Conservation (phyloP, 176 grass and related monocot species). For the Saccharum spontaneum region DNA sequence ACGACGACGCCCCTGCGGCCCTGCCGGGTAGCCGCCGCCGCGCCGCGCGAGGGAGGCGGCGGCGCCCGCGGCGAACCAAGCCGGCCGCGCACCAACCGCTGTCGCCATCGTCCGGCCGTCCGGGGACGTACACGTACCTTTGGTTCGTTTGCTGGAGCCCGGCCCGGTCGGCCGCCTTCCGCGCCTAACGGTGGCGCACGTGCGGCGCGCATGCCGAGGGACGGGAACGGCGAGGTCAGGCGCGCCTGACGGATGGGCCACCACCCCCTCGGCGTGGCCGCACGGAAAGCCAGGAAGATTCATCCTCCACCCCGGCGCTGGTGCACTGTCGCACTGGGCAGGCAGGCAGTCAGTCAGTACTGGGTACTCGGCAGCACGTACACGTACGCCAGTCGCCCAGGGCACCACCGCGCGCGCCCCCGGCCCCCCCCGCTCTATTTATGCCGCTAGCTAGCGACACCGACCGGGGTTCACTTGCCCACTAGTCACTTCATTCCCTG, state of each 20-base stretch:
- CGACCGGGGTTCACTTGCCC: conserved; percentile 22
- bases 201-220: neutral
- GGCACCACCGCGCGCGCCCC: neutral
- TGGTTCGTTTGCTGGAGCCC: neutral
- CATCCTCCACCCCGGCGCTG: neutral
- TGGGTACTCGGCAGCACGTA: neutral
- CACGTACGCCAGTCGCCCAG: neutral
- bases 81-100: conserved; percentile 27
- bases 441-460: conserved; percentile 23
- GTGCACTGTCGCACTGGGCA: neutral
- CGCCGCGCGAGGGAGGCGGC: neutral
- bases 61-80: neutral
- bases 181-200: neutral
- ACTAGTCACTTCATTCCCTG: neutral
- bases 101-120: neutral
- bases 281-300: conserved; percentile 41
- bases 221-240: neutral
- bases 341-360: conserved; percentile 3
- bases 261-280: neutral
- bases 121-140: neutral
- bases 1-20: neutral
- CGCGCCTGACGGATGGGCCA: neutral
- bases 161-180: neutral
- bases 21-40: neutral
- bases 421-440: conserved; percentile 26